Conservation (phyloP, 1,139 yeast species). For the Geotrichum histeridarum region DNA sequence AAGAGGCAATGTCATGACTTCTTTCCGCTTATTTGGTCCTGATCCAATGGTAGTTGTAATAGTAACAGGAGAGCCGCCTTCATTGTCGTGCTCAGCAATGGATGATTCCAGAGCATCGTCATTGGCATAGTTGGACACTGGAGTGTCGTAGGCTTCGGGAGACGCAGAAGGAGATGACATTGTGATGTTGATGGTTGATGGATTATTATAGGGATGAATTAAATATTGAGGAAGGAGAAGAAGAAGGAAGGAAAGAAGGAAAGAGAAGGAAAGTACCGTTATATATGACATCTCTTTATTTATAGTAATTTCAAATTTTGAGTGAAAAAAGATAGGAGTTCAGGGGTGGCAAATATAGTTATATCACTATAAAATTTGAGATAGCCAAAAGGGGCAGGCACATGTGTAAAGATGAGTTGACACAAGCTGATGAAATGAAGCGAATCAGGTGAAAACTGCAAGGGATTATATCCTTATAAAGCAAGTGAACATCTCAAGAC, state of each 20-base stretch:
- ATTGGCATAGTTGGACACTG: neutral
- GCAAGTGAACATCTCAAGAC: too few species aligned
- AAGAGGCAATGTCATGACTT: constrained; percentile 34
- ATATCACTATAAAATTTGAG: neutral
- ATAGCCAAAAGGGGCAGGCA: neutral
- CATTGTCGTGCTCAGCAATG: neutral
- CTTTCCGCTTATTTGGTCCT: constrained; percentile 30
- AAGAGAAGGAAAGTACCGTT: neutral
- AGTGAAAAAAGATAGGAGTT: neutral
- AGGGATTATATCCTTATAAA: too few species aligned
- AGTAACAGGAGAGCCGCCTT: constrained; percentile 11
- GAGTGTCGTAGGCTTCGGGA: neutral
- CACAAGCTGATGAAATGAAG: neutral
- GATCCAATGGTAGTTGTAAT: constrained; percentile 21
- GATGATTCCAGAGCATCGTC: constrained; percentile 1
- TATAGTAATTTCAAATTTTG: neutral
- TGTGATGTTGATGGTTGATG: neutral
- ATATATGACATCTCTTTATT: neutral
- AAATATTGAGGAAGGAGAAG: neutral
- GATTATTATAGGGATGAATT: neutral
- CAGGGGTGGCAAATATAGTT: constrained; percentile 4
- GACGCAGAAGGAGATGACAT: constrained; percentile 1
- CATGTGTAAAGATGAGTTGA: neutral
- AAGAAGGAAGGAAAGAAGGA: neutral
- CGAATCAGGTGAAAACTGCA: neutral